A percentile compares a stretch with the other conserved stretches of the same genome.
These are phyloP conservation scores for Aureobasidium sp. DNA, from an alignment of 2,329 filamentous ascomycete species.

Conservation along the genomic window DNA sequence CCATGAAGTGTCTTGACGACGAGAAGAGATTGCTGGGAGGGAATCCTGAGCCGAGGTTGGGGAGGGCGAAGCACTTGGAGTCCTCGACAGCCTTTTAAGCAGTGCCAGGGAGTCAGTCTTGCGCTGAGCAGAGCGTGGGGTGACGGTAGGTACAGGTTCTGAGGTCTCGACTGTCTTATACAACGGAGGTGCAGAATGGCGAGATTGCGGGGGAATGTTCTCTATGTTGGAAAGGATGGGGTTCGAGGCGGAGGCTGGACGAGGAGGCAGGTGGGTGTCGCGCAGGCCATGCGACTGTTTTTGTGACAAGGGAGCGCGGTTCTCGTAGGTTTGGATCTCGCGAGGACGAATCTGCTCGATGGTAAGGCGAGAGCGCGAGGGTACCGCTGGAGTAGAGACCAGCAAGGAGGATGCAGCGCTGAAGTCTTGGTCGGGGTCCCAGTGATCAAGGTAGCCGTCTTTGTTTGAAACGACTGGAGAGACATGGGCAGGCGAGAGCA, in stretches of 20 bases:
- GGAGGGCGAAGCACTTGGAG: constrained; percentile 41
- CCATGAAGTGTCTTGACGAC: background rate
- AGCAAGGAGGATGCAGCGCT: constrained; percentile 41
- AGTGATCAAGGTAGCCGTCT: constrained; percentile 19
- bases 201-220: constrained; percentile 23
- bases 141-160: constrained; percentile 6
- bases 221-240: constrained; percentile 24
- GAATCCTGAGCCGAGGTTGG: constrained; percentile 26
- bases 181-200: constrained; percentile 17
- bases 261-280: no score
- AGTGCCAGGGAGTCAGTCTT: constrained; percentile 41
- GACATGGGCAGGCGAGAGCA: constrained; percentile 35
- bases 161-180: constrained; percentile 31
- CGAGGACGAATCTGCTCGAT: constrained; percentile 39
- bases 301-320: constrained; percentile 21
- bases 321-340: constrained; percentile 35
- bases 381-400: constrained; percentile 40
- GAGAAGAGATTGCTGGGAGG: background rate
- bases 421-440: constrained; percentile 38
- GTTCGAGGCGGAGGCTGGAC: background rate
- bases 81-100: constrained; percentile 40
- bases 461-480: constrained; percentile 29
- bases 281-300: no score
- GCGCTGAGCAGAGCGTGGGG: constrained; percentile 22
- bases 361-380: constrained; percentile 28